Evolutionary conservation across 2,329 filamentous ascomycete genomes (phyloP).

Genomic region (Aspergillus flavus): DNA sequence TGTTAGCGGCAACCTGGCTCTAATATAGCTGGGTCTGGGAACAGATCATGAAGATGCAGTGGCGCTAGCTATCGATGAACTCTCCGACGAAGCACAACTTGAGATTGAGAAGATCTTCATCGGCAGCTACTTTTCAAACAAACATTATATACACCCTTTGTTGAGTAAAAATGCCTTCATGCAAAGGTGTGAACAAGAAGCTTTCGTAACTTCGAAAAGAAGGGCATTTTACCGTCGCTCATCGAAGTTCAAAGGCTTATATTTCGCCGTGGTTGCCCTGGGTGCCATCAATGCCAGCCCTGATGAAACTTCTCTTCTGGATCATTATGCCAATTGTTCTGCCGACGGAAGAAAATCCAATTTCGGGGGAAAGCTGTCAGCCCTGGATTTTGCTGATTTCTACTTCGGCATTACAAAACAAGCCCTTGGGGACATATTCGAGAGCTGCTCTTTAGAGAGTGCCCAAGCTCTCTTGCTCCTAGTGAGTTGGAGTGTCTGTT

Average conservation of each 20-base stretch:
- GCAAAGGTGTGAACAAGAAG: slow-evolving; percentile 25
- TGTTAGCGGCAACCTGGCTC: background rate
- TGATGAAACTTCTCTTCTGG: slow-evolving; percentile 23
- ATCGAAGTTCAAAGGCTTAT: slow-evolving; percentile 27
- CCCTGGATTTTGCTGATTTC: slow-evolving; percentile 28
- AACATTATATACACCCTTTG: slow-evolving; percentile 31
- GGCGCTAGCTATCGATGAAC: slow-evolving; percentile 6
- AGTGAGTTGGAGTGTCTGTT: slow-evolving; percentile 11
- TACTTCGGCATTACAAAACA: slow-evolving; percentile 30
- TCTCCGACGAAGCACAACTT: slow-evolving; percentile 17
- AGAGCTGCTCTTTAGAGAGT: slow-evolving; percentile 31
- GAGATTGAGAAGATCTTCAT: slow-evolving; percentile 34
- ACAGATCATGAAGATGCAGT: slow-evolving; percentile 11
- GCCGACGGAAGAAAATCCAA: background rate
- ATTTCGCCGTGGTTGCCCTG: slow-evolving; percentile 32
- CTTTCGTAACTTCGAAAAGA: slow-evolving; percentile 18
- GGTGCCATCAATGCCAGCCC: slow-evolving; percentile 32
- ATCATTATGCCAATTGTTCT: slow-evolving; percentile 22
- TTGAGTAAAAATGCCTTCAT: slow-evolving; percentile 25
- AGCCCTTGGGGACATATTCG: slow-evolving; percentile 32
- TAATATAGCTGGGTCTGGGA: background rate
- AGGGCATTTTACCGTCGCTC: slow-evolving; percentile 8
- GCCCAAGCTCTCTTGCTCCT: slow-evolving; percentile 30
- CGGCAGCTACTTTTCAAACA: slow-evolving; percentile 29
- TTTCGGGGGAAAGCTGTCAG: slow-evolving; percentile 10